A percentile compares a stretch with the other conserved stretches of the same genome.
Conservation (phyloP, 2,329 filamentous ascomycete species). For the Fusarium foetens region DNA sequence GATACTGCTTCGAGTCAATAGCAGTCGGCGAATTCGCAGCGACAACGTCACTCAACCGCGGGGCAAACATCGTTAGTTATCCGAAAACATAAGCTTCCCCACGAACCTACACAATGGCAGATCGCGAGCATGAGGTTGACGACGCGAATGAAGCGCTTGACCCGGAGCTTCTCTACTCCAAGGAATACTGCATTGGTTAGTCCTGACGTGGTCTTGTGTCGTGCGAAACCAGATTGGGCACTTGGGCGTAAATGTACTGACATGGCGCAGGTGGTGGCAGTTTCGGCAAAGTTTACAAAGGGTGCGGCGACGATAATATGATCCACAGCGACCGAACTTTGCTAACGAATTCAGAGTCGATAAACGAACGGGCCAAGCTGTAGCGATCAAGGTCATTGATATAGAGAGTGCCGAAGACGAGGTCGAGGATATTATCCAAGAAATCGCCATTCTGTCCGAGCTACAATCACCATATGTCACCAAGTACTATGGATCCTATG, state of each 20-base stretch:
- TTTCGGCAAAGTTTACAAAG: slow-evolving; percentile 99
- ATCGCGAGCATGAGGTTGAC: slow-evolving; percentile 59
- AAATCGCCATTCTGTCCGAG: slow-evolving; percentile 96
- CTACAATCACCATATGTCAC: slow-evolving; percentile 96
- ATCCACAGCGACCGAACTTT: too few species aligned
- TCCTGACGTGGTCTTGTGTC: slow-evolving; percentile 17
- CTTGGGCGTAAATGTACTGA: slow-evolving; percentile 33
- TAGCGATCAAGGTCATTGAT: slow-evolving; percentile 98
- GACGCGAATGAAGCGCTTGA: slow-evolving; percentile 69
- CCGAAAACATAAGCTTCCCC: slow-evolving; percentile 12
- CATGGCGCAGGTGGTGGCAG: slow-evolving; percentile 81
- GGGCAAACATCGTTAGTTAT: slow-evolving; percentile 4
- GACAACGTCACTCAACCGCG: slow-evolving; percentile 1
- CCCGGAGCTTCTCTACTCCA: slow-evolving; percentile 91
- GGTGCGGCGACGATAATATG: slow-evolving; percentile 62
- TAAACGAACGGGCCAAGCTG: slow-evolving; percentile 89
- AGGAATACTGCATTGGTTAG: slow-evolving; percentile 87
- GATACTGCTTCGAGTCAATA: background rate
- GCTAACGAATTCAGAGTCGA: slow-evolving; percentile 73
- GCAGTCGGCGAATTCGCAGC: background rate
- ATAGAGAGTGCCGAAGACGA: slow-evolving; percentile 99
- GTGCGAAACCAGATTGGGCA: background rate
- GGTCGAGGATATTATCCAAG: slow-evolving; percentile 98
- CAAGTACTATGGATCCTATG: slow-evolving; percentile 96
- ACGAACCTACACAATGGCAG: slow-evolving; percentile 55